Percentiles rank a stretch among this genome's conserved stretches.
Conservation (phyloP, 2,329 filamentous ascomycete genomes). For the Chaetomium sp. region DNA sequence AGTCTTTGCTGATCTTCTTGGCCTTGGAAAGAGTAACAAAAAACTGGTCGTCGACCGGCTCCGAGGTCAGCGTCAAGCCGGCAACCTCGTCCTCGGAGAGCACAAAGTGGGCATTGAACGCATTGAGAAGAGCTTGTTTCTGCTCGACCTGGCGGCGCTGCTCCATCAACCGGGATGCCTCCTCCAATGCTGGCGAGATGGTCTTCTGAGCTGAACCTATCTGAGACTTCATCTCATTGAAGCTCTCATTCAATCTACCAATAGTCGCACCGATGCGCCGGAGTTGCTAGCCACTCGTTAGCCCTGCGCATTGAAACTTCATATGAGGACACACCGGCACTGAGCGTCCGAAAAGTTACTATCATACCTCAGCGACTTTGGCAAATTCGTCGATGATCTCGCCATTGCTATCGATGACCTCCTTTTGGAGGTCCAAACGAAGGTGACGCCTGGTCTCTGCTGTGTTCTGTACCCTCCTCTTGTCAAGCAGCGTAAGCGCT, state of each 20-base stretch:
- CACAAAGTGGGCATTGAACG: slow-evolving; percentile 77
- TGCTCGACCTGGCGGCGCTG: slow-evolving; percentile 69
- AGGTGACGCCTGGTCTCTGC: slow-evolving; percentile 72
- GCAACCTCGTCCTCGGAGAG: slow-evolving; percentile 74
- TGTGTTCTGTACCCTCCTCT: slow-evolving; percentile 63
- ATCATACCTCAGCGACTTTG: slow-evolving; percentile 71
- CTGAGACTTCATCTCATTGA: slow-evolving; percentile 71
- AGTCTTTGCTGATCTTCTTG: slow-evolving; percentile 83
- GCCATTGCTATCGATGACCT: slow-evolving; percentile 89
- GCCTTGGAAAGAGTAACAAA: slow-evolving; percentile 71
- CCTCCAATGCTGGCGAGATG: slow-evolving; percentile 66
- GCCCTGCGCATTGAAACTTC: neutral
- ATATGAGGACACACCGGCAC: neutral
- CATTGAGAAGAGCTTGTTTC: slow-evolving; percentile 70
- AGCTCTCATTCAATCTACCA: slow-evolving; percentile 69
- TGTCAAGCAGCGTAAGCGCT: slow-evolving; percentile 71
- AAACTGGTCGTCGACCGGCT: slow-evolving; percentile 79
- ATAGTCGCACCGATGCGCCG: slow-evolving; percentile 76
- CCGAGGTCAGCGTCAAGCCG: slow-evolving; percentile 67
- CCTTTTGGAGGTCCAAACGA: slow-evolving; percentile 77
- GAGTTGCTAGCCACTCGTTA: slow-evolving; percentile 58
- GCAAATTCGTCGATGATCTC: slow-evolving; percentile 85
- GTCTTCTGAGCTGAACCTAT: slow-evolving; percentile 69
- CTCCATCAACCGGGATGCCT: slow-evolving; percentile 65
- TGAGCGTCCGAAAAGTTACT: neutral